These are phyloP conservation scores for Afroboletus lepidellus DNA, from an alignment of 1,284 basidiomycete genomes.

Conservation along the genomic window DNA sequence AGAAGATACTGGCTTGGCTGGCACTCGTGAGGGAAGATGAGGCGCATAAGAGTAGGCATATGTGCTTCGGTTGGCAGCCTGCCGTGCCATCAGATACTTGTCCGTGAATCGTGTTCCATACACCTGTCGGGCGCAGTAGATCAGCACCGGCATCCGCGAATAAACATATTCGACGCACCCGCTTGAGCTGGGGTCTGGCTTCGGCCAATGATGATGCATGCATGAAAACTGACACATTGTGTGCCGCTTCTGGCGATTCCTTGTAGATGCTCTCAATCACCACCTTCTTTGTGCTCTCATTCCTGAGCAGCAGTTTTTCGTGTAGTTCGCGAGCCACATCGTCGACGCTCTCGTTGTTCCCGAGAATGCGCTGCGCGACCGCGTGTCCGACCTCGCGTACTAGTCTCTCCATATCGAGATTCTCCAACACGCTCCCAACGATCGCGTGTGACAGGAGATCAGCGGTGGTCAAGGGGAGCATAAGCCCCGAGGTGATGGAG, in stretches of 20 bases:
- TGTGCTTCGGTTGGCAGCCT: slow-evolving; percentile 51
- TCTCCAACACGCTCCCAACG: slow-evolving; percentile 94
- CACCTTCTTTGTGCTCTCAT: slow-evolving; percentile 96
- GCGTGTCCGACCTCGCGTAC: slow-evolving; percentile 92
- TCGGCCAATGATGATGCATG: slow-evolving; percentile 71
- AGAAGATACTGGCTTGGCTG: slow-evolving; percentile 36
- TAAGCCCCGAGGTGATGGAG: slow-evolving; percentile 88
- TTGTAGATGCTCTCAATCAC: slow-evolving; percentile 96
- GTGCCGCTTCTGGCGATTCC: slow-evolving; percentile 81
- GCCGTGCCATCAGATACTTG: slow-evolving; percentile 82
- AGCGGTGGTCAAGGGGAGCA: slow-evolving; percentile 95
- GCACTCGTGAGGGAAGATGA: slow-evolving; percentile 51
- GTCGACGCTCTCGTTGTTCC: slow-evolving; percentile 91
- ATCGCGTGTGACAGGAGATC: slow-evolving; percentile 97
- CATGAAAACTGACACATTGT: slow-evolving; percentile 89
- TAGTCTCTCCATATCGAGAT: slow-evolving; percentile 97
- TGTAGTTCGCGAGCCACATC: slow-evolving; percentile 94
- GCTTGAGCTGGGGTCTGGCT: slow-evolving; percentile 78
- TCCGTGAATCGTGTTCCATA: slow-evolving; percentile 91
- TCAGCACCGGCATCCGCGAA: slow-evolving; percentile 1
- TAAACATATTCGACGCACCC: slow-evolving; percentile 48
- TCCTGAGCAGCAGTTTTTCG: slow-evolving; percentile 86
- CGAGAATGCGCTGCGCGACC: slow-evolving; percentile 88
- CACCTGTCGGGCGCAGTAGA: slow-evolving; percentile 50
- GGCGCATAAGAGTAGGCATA: slow-evolving; percentile 38